Evolutionary conservation across 805 yeast genomes (phyloP), one percentile per base, ranked within the genome.

Genomic region (Cyberlindnera mrakii): DNA sequence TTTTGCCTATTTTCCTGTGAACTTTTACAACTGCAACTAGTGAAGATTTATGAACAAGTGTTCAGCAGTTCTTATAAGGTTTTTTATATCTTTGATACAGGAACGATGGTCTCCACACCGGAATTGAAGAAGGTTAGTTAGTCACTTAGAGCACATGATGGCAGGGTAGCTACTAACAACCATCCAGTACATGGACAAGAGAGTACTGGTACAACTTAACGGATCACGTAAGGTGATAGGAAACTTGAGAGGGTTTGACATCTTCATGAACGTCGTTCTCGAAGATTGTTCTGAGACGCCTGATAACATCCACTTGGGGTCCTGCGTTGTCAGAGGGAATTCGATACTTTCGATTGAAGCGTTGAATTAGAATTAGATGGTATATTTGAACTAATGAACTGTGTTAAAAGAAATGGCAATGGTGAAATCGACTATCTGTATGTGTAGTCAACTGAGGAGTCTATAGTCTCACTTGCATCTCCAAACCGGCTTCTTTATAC

Each of bases 141-240:
- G 76, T 68, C 29, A 14, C 11, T 17, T 18, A 6, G 27, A 25
- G n/a, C 30, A 14, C 23, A 23, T 30, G 30, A 7, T 3, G n/a
- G 18, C 13, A 14, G 10, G 8, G 15, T 6, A 27, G 31, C 2
- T 35, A 45, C 50, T 45, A 45, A 44, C 45, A 32, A 27, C 14
- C 13, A 6, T 18, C n/a, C 36, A 83, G 82, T 88, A 86, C 59
- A 72, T 87, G 76, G 90, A 85, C 58, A 86, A 85, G 64, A 77
- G 78, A 54, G 71, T 91, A 23, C 70, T 79, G 13, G 67, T 91
- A 15, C 85, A 83, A 50, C 70, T 91, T 46, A 88, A 87, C 60
- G 95, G 96, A 2, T 66, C 84, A 13, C 72, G 97, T 40, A 76
- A 75, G 52, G 77, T 91, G 1, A 75, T 77, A n/a, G 98, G 98